A percentile compares a stretch with the other conserved stretches of the same genome.
Conservation (phyloP, 108 stramenopile species). For the Stephanodiscus triporus region DNA sequence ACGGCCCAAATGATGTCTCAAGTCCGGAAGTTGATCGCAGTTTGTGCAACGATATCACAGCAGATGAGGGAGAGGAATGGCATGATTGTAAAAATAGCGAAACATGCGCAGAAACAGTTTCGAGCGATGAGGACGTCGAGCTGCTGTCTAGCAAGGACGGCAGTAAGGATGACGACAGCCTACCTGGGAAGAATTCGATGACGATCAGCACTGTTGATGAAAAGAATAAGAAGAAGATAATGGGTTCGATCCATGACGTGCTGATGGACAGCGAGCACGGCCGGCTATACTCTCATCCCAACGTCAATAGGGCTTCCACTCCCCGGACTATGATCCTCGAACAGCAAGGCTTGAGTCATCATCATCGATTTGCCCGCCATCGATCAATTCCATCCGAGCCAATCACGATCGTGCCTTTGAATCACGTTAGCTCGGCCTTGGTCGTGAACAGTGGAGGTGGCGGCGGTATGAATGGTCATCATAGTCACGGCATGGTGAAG, state of each 20-base stretch:
- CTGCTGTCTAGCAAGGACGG: not conserved
- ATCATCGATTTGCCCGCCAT: constrained; percentile 11
- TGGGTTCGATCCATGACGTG: not conserved
- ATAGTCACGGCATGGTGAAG: not conserved
- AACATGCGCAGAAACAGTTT: not conserved
- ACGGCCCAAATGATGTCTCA: too few species aligned
- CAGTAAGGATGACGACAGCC: not conserved
- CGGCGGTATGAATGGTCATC: not conserved
- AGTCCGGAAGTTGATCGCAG: too few species aligned
- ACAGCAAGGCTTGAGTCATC: constrained; percentile 5
- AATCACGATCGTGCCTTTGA: constrained; percentile 1
- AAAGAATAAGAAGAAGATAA: not conserved
- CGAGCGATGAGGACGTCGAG: not conserved
- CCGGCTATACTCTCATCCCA: not conserved
- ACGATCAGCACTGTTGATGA: not conserved
- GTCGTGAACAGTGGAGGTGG: not conserved
- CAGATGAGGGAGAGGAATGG: not conserved
- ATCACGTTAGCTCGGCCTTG: not conserved
- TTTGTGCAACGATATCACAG: too few species aligned
- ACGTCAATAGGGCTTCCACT: not conserved
- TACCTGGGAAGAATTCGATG: not conserved
- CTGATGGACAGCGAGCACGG: not conserved
- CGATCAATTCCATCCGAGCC: not conserved
- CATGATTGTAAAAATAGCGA: not conserved
- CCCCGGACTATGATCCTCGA: constrained; percentile 3